Evolutionary conservation across 768 basidiomycete genomes (phyloP), one percentile per base, ranked within the genome.

Genomic region (Chlorophyllum brunneum): DNA sequence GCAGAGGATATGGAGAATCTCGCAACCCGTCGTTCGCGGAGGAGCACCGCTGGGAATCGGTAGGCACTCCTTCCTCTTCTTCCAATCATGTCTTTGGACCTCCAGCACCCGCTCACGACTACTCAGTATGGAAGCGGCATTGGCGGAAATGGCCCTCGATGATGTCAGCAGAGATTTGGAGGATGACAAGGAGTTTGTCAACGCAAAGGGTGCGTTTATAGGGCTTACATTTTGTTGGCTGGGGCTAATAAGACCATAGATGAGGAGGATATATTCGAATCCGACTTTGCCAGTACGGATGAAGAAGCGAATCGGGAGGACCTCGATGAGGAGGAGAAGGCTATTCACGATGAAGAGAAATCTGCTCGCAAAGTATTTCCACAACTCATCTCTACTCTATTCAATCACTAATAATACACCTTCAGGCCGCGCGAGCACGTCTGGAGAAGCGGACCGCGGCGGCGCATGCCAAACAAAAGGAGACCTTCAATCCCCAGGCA

Each of bases 261-360:
- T 46, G 91, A 94, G 64, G 83, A 88, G 58, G 90, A 92, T 60
- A 64, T 85, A 6, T 89, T 91, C 54, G 89, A 78, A 57, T 88
- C 86, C 8, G 91, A 93, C 64, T 93, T 94, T 61, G 87, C 83
- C 56, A 88, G 86, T 57, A 92, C 91, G 0, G 91, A 92, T 53
- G 89, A 84, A 54, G 74, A 78, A 31, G 74, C 67, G 1, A 76
- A 78, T n/a, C 76, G 78, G 22, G 79, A 77, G 9, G 69, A 72
- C 10, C 10, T 39, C 15, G 80, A 80, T 4, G 74, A 69, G 4
- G 84, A 72, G 0, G 89, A 92, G 59, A 75, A 68, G 36, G 70
- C 68, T n/a, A 70, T 78, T 3, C 65, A 70, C 29, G 82, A 85
- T 8, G 87, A 88, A 58, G 86, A 89, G 48, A 76, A 68, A 53